Evolutionary conservation across 2,329 filamentous ascomycete species (phyloP).

Genomic region (Penicillium fuscoglaucum): DNA sequence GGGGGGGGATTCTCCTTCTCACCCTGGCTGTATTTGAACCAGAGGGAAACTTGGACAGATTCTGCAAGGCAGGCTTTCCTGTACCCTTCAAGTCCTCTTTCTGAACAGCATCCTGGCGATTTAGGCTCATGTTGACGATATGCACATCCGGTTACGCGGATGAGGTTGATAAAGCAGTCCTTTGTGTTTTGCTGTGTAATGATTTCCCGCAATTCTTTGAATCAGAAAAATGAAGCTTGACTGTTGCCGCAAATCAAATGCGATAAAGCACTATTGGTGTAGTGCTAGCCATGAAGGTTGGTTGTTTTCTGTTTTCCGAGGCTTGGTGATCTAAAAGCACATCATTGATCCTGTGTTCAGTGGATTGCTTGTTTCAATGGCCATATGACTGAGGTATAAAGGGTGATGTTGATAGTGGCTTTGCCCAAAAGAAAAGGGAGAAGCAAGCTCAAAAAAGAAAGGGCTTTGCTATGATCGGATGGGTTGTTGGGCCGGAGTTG

Average conservation of each 20-base stretch:
- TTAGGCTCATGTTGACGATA: conserved; percentile 36
- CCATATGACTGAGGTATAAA: not conserved
- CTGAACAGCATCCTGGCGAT: conserved; percentile 32
- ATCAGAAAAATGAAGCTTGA: not conserved
- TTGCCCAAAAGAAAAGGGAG: not conserved
- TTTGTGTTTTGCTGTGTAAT: not conserved
- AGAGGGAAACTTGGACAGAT: conserved; percentile 25
- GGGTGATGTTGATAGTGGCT: not conserved
- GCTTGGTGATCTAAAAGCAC: conserved; percentile 18
- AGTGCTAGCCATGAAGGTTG: conserved; percentile 26
- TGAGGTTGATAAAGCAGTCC: not conserved
- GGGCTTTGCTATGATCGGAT: not conserved
- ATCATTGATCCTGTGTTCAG: conserved; percentile 14
- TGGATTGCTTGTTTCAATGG: not conserved
- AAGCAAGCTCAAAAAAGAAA: not conserved
- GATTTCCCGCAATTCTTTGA: not conserved
- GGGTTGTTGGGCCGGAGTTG: not conserved
- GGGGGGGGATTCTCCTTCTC: not conserved
- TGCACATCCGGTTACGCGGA: conserved; percentile 7
- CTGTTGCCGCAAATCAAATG: not conserved
- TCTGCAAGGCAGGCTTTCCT: conserved; percentile 21
- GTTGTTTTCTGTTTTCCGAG: conserved; percentile 10
- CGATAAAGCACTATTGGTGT: conserved; percentile 3
- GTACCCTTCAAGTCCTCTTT: conserved; percentile 22
- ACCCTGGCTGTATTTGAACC: conserved; percentile 2